phyloP scores from a whole-genome alignment of 495 filamentous ascomycete species.

The Aspergillus panamensis region DNA sequence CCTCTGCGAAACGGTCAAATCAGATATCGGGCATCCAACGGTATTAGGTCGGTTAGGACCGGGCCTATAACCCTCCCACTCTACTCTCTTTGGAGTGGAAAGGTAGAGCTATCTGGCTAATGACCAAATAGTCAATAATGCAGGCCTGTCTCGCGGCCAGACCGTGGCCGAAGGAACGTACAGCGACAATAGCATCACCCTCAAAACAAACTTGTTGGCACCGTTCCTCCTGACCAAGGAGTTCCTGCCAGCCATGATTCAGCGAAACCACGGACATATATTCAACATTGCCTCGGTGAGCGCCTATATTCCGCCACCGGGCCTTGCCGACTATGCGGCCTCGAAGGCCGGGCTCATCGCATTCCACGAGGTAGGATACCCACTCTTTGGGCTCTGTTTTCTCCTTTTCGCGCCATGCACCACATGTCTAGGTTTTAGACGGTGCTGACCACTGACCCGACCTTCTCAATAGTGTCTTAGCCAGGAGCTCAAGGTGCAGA shows the following conservation, averaged over 20 bases:
- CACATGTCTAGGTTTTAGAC: neutral
- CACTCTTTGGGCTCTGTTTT: neutral
- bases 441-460: neutral
- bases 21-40: conserved; percentile 40
- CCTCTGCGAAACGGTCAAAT: conserved; percentile 60
- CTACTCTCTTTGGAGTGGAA: neutral
- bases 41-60: conserved; percentile 14
- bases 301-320: conserved; percentile 62
- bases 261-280: conserved; percentile 59
- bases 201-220: conserved; percentile 64
- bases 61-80: neutral
- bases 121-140: conserved; percentile 67
- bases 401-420: neutral
- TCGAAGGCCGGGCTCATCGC: conserved; percentile 72
- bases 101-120: conserved; percentile 3
- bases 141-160: conserved; percentile 66
- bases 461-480: conserved; percentile 29
- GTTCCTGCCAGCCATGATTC: conserved; percentile 73
- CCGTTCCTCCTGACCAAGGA: conserved; percentile 70
- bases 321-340: conserved; percentile 58
- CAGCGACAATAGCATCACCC: conserved; percentile 59
- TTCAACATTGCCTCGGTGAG: conserved; percentile 73
- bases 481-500: conserved; percentile 44
- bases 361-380: conserved; percentile 56
- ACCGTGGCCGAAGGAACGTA: conserved; percentile 57